Conservation (phyloP, 2,329 filamentous ascomycete genomes). For the Pestalotiopsis sp. region DNA sequence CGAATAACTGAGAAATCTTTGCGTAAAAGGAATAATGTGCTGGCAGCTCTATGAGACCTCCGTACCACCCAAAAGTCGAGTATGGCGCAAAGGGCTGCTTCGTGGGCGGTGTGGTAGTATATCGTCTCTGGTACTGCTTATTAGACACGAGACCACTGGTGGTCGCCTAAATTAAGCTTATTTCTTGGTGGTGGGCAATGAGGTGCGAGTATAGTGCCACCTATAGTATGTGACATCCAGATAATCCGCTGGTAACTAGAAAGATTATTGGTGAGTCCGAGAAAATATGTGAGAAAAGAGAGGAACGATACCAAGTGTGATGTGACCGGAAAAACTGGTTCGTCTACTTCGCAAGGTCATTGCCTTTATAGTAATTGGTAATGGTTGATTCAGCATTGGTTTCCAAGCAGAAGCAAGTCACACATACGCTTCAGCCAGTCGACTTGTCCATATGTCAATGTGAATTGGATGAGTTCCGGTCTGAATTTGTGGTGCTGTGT, state of each 20-base stretch:
- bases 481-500: not conserved
- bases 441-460: not conserved
- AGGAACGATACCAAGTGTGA: not conserved
- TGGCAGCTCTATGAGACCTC: not conserved
- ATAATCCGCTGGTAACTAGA: not conserved
- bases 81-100: too few relatives aligned
- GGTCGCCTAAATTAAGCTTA: not conserved
- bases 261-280: not conserved
- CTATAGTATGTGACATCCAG: not conserved
- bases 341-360: not conserved
- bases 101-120: not conserved
- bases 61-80: too few relatives aligned
- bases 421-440: not conserved
- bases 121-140: not conserved
- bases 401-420: not conserved
- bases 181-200: not conserved
- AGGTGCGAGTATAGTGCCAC: not conserved
- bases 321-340: not conserved
- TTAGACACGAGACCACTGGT: not conserved
- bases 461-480: not conserved
- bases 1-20: too few relatives aligned
- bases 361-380: not conserved
- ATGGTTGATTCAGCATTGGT: not conserved
- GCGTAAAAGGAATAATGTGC: not conserved
- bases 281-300: not conserved